phyloP scores from a whole-genome alignment of 768 basidiomycete species.

The Paxillus ammoniavirescens region DNA sequence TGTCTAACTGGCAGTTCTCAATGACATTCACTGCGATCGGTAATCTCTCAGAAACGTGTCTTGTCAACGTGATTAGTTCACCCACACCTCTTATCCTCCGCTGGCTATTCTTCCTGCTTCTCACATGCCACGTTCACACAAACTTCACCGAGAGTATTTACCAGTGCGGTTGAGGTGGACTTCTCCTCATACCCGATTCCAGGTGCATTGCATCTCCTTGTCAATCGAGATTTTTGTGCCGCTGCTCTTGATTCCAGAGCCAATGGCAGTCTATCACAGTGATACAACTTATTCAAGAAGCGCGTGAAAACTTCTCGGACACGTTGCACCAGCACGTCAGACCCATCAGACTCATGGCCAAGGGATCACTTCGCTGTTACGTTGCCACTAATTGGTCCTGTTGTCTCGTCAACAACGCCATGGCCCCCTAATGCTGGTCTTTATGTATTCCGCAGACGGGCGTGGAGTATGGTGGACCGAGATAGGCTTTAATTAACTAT shows the following conservation, averaged over 20 bases:
- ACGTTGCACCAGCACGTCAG: conserved; percentile 36
- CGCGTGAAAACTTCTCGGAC: conserved; percentile 24
- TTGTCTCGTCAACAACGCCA: conserved; percentile 22
- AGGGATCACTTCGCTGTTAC: conserved; percentile 31
- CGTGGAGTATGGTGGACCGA: conserved; percentile 33
- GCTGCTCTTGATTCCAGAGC: conserved; percentile 23
- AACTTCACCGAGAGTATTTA: conserved; percentile 6
- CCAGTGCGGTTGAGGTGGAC: conserved; percentile 13
- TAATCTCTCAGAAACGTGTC: conserved; percentile 22
- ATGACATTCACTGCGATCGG: conserved; percentile 16
- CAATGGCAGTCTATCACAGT: conserved; percentile 33
- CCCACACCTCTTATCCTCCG: conserved; percentile 21
- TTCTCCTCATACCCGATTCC: conserved; percentile 6
- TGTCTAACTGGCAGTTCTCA: conserved; percentile 14
- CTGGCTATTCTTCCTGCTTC: conserved; percentile 1
- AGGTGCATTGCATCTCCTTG: conserved; percentile 12
- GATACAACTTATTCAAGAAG: conserved; percentile 26
- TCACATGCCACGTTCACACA: conserved; percentile 3
- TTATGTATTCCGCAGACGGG: conserved; percentile 37
- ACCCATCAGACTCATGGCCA: conserved; percentile 33
- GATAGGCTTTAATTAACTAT: conserved; percentile 34
- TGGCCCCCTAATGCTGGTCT: conserved; percentile 32
- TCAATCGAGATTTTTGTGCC: conserved; percentile 20
- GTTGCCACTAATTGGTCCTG: conserved; percentile 24
- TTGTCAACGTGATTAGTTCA: conserved; percentile 15